Percentiles rank a stretch among this genome's conserved stretches.
Conservation (phyloP, 2,329 filamentous ascomycete genomes). For the Conoideocrella luteorostrata region DNA sequence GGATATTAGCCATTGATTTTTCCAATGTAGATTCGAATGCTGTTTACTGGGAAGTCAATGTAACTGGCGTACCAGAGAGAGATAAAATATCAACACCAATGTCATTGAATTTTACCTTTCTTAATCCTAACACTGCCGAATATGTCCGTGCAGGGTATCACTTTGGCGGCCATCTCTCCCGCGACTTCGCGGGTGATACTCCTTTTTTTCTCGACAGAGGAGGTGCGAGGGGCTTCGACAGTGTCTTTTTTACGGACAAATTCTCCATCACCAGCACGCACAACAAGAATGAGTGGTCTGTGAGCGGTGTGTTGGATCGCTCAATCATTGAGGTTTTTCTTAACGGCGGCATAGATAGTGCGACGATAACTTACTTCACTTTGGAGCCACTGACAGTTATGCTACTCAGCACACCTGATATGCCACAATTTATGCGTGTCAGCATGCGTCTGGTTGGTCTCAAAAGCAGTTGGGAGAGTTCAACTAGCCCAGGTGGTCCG, state of each 20-base stretch:
- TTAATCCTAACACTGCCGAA: constrained; percentile 19
- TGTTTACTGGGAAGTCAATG: constrained; percentile 47
- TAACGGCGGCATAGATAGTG: constrained; percentile 25
- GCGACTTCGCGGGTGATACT: too few relatives aligned
- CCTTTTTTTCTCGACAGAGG: constrained; percentile 24
- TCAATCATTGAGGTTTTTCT: constrained; percentile 30
- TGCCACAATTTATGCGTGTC: constrained; percentile 15
- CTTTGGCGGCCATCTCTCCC: constrained; percentile 19
- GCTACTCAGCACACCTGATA: constrained; percentile 12
- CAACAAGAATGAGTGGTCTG: constrained; percentile 16
- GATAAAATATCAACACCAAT: constrained; percentile 13
- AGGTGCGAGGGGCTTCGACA: constrained; percentile 20
- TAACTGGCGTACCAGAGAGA: constrained; percentile 32
- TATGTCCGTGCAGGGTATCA: constrained; percentile 20
- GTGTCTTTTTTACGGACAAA: constrained; percentile 27
- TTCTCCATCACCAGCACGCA: constrained; percentile 17
- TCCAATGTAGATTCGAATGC: constrained; percentile 41
- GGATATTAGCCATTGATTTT: constrained; percentile 44
- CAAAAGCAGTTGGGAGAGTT: constrained; percentile 20
- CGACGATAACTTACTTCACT: constrained; percentile 25
- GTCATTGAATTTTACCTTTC: constrained; percentile 23
- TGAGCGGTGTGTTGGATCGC: constrained; percentile 28
- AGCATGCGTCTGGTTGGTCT: constrained; percentile 19
- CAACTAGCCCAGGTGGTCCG: constrained; percentile 4
- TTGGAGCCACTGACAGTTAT: constrained; percentile 20